phyloP scores from a whole-genome alignment of 2,329 filamentous ascomycete genomes.

The Venturia pyrina region DNA sequence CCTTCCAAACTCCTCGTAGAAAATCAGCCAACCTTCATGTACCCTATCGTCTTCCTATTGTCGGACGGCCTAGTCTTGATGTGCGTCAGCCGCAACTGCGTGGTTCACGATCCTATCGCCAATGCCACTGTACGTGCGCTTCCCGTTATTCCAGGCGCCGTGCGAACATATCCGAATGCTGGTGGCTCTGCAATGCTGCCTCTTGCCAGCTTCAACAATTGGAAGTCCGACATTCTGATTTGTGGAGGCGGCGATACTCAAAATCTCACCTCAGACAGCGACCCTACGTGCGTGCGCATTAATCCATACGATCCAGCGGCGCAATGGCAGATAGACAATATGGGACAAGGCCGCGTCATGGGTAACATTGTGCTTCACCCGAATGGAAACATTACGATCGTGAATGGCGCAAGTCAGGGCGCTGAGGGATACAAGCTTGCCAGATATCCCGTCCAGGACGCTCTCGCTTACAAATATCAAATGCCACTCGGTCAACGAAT shows the following conservation, averaged over 20 bases:
- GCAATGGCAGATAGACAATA: slow-evolving; percentile 47
- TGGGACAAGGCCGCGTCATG: slow-evolving; percentile 51
- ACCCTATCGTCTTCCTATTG: slow-evolving; percentile 51
- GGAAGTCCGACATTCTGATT: slow-evolving; percentile 44
- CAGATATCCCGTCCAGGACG: slow-evolving; percentile 42
- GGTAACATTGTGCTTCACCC: slow-evolving; percentile 50
- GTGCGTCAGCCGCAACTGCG: slow-evolving; percentile 44
- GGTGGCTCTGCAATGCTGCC: slow-evolving; percentile 49
- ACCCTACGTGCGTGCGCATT: slow-evolving; percentile 49
- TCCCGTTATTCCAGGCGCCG: slow-evolving; percentile 45
- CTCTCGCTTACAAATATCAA: slow-evolving; percentile 48
- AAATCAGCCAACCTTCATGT: slow-evolving; percentile 56
- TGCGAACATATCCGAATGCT: slow-evolving; percentile 52
- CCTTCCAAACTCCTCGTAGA: slow-evolving; percentile 44
- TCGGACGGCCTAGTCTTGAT: slow-evolving; percentile 47
- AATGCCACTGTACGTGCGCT: slow-evolving; percentile 37
- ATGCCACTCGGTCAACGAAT: slow-evolving; percentile 42
- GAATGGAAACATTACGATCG: slow-evolving; percentile 53
- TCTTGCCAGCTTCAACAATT: slow-evolving; percentile 41
- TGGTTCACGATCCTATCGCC: slow-evolving; percentile 43
- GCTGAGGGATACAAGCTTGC: slow-evolving; percentile 52
- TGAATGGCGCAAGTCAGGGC: slow-evolving; percentile 49
- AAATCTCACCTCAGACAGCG: slow-evolving; percentile 48
- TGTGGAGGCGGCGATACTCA: slow-evolving; percentile 52
- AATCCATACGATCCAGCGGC: slow-evolving; percentile 38